Evolutionary conservation across 2,329 filamentous ascomycete species (phyloP), one percentile per base, ranked within the genome.

Genomic region (Apiospora kogelbergensis): DNA sequence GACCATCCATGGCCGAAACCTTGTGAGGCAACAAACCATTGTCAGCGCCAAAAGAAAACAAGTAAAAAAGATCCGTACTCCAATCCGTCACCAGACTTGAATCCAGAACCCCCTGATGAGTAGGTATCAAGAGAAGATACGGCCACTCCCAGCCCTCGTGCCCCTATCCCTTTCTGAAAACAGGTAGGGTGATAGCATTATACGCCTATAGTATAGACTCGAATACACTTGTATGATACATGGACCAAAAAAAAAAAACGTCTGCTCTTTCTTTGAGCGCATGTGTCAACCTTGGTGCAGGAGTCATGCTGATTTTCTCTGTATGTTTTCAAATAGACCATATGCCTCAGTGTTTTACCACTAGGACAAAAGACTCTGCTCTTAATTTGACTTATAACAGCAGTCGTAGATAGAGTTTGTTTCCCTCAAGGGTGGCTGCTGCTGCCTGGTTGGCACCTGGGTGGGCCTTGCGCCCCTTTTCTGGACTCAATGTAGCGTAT

Each of bases 201-300:
- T 37, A 60, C 17, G 5, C 48, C 15, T 30, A 26, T 22, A 24
- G 13, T 9, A 40, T 15, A 20, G 20, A 20, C 42, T n/a, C 6
- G 17, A 7, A 5, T 30, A 53, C 24, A 6, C 2, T 10, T 17
- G 2, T 13, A 6, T 30, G 9, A 26, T 30, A 4, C 2, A 30
- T 15, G 13, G 11, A 6, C 24, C 4, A 17, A 53, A 57, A 33
- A 11, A 65, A 88, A 90, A 90, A 91, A 89, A 88, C 83, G 84
- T 84, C 85, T 65, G 88, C 89, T 86, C 88, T 90, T 89, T 91
- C 90, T 92, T 91, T 91, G 89, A 89, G 89, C 89, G 86, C 91
- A 89, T 90, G 91, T 94, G 92, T 95, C 93, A 95, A 94, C 93
- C 93, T 95, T 95, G 94, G 92, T 90, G 86, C 88, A 90, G 87